Conservation (phyloP, 768 basidiomycete species). For the Pleurotus citrinopileatus region DNA sequence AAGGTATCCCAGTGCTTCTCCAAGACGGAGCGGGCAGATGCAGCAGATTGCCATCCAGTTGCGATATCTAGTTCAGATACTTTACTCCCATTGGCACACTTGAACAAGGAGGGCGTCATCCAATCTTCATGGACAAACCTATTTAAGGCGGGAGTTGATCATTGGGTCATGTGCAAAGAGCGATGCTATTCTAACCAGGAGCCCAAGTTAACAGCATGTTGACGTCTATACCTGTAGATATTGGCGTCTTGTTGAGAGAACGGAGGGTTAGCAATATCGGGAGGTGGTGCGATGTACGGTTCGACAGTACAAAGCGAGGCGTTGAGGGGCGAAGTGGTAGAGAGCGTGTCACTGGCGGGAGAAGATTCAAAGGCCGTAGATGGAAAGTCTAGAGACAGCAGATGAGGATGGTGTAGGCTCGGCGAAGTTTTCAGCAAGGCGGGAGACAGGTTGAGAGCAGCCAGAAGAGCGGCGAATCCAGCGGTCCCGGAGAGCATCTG, state of each 20-base stretch:
- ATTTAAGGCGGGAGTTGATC: neutral
- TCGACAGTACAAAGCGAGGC: slow-evolving; percentile 24
- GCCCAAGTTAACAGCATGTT: slow-evolving; percentile 63
- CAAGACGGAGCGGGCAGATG: slow-evolving; percentile 45
- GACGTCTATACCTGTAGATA: slow-evolving; percentile 60
- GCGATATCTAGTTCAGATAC: slow-evolving; percentile 66
- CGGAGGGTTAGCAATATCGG: slow-evolving; percentile 39
- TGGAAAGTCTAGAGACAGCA: too few relatives aligned
- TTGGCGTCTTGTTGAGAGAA: slow-evolving; percentile 48
- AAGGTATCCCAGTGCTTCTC: slow-evolving; percentile 80
- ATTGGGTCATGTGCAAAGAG: neutral
- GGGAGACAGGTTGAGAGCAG: slow-evolving; percentile 7
- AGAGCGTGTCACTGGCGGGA: too few relatives aligned
- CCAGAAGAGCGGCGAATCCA: neutral
- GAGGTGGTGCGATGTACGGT: slow-evolving; percentile 26
- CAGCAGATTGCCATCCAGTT: slow-evolving; percentile 49
- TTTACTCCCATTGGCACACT: slow-evolving; percentile 48
- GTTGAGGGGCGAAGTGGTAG: slow-evolving; percentile 1
- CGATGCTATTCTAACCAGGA: slow-evolving; percentile 47
- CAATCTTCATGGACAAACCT: slow-evolving; percentile 76
- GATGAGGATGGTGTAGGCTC: too few relatives aligned
- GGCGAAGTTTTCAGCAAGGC: neutral
- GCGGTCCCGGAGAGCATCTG: too few relatives aligned
- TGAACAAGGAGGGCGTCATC: slow-evolving; percentile 70
- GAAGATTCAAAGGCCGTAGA: too few relatives aligned